Evolutionary conservation across 1,284 basidiomycete species (phyloP), one percentile per base, ranked within the genome.

Genomic region (Malassezia obtusa): DNA sequence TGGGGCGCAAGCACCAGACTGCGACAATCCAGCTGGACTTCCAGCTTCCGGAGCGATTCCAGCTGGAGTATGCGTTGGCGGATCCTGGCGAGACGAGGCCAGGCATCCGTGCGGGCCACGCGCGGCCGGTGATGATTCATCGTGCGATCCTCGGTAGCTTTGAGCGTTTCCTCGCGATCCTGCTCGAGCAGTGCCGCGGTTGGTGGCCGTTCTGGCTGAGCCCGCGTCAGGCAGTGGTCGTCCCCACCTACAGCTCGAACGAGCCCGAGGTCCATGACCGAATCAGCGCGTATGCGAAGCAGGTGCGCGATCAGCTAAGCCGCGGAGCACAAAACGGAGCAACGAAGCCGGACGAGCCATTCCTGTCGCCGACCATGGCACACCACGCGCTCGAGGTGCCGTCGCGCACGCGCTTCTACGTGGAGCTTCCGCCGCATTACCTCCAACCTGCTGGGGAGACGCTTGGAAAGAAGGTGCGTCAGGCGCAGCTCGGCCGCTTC

Each of bases 11-110:
- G 15, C 68, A 71, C 40, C 71, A 73, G 46, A 72, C 70, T 0
- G 71, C 71, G 1, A 73, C 71, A 17, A 73, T 73, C 36, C 71
- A 73, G 49, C 59, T 73, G 10, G 71, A 73, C 44, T 73, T 73
- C 41, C 71, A 73, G 56, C 58, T 73, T 11, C 71, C 71, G 0
- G 56, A 60, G 35, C 58, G 71, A 1, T 73, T 73, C 45, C 56
- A 63, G 22, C 55, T 73, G 6, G 45, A 53, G 9, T 73, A 71
- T 45, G 56, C 60, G 10, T 38, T 32, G 6, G 33, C 58, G 17
- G 15, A 57, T 11, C 32, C 46, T 3, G 31, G 36, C 33, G 50
- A 46, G 31, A 32, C 39, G 2, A 52, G 49, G 6, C 22, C 32
- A 17, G 30, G 36, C 11, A 31, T 46, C 17, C 44, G 49, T 19